Base-by-base conservation (phyloP, 371 early-diverging fungal species). In the Blakeslea trispora region DNA sequence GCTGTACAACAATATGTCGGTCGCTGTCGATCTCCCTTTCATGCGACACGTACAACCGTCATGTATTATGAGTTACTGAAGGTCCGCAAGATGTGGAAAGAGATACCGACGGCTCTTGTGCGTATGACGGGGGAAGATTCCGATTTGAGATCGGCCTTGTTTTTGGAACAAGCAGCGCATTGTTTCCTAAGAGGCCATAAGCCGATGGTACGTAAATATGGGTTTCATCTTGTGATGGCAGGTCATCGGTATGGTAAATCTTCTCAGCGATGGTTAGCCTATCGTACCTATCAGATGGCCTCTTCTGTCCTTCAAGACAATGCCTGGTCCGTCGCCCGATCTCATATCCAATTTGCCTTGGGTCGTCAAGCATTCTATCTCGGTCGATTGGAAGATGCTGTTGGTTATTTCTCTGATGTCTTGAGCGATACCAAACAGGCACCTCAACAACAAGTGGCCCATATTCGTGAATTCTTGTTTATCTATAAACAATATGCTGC, bases 91-190 rank as follows among this genome's bases (percentile, higher is more conserved):
- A 72, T 84, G 69, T 91, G 85, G 75, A 71, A 81, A 43, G 91
- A 91, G 24, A 87, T 89, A 0, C 87, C 94, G 0, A 72, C 70
- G 9, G 81, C 89, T 0, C 71, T 88, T 10, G 80, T 89, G 3
- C 65, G 88, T 32, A 81, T 90, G 85, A 87, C 90, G 0, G 88
- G 85, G 0, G 92, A 92, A 55, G 77, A 83, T 24, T 88, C 84
- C 3, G 90, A 91, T 57, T 61, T 92, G 13, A 77, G 91, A 5
- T 84, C 87, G 37, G 95, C 90, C 0, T 62, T 96, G 45, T 85
- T 92, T 35, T 66, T 92, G 39, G 98, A 97, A 63, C 96, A 95
- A 64, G 91, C 95, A 0, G 95, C 95, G 0, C 85, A 88, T 50
- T 85, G 89, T 35, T 93, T 85, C 58, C 53, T 93, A 35, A 79